Base-by-base conservation (phyloP, 805 yeast genomes). In the Kodamaea restingae region DNA sequence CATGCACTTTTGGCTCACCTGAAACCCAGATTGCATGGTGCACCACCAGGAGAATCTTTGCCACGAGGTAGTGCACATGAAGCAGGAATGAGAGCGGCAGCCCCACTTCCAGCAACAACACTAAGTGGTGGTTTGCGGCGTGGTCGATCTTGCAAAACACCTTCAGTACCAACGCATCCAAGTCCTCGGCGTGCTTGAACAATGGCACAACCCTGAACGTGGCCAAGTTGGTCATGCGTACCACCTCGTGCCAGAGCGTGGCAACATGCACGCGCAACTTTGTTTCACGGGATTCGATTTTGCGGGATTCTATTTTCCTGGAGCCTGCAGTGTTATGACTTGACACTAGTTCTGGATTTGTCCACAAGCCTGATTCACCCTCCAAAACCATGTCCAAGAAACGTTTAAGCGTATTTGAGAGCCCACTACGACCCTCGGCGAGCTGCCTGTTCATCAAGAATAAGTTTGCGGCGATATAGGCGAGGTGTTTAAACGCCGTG, bases 221-320 rank as follows among this genome's bases (percentile, higher is more conserved):
- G 5, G 52, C 53, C 30, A 54, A 43, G 48, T 66, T 66, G 5
- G 52, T 36, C 12, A 63, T 35, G 12, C 71, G 39, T n/a, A 68
- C 42, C n/a, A 61, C 25, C 22, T 63, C 68, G 29, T 46, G 44
- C 73, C 73, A 68, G 5, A 66, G 18, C 21, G 34, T 25, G n/a
- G 41, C 32, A n/a, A 38, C 7, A 24, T 38, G 41, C 7, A 38
- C 3, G 28, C 41, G 24, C 29, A 33, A 18, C 21, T 32, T n/a
- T n/a, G n/a, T n/a, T n/a, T n/a, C n/a, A n/a, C n/a, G n/a, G n/a
- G n/a, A n/a, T n/a, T n/a, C n/a, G n/a, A n/a, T n/a, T n/a, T n/a
- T n/a, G n/a, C n/a, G n/a, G n/a, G n/a, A n/a, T n/a, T n/a, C n/a
- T n/a, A n/a, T n/a, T n/a, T n/a, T n/a, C n/a, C n/a, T 12, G 8